Base-by-base conservation (phyloP, 192 early-diverging fungal species). In the Allomyces arbusculus region DNA sequence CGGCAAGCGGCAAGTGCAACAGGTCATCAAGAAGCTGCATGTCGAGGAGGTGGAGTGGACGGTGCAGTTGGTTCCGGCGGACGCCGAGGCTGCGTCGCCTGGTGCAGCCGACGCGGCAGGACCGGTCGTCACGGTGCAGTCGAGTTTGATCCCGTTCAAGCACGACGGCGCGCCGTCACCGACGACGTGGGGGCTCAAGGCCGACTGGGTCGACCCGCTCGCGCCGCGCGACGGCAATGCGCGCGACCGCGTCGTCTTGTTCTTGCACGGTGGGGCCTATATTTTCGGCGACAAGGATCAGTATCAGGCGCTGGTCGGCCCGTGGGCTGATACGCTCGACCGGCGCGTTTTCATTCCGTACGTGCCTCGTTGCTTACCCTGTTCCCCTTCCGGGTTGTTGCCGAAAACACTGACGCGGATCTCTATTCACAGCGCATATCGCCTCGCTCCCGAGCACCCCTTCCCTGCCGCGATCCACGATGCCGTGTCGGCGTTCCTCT, bases 391-490 rank as follows among this genome's bases (percentile, higher is more conserved):
- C 24, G 9, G 23, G 24, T 62, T 24, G 16, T 14, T 1, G 14
- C 20, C 23, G 23, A 10, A 12, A 4, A 19, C 9, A n/a, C 28
- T 67, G 26, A 20, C 22, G 24, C 65, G 3, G 25, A 26, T 62
- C n/a, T 14, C 28, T 10, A 0, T 66, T 23, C 4, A 76, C 9
- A 74, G 89, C 24, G 81, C 85, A 68, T 94, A 97, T 72, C 75
- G 94, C 10, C 70, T 94, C 22, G 84, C 91, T 0, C 91, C 94
- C 0, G 81, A 88, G 66, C 71, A 81, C 23, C 80, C 85, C 14
- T 97, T 90, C 70, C 94, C 92, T 10, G 73, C 83, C 63, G 89
- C 87, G 33, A 67, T 96, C 10, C 79, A 88, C 40, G 94, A 96
- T 75, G 82, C 86, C 58, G 65, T 93, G 40, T 78, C 85, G 33